Evolutionary conservation across 179 eudicot genomes (phyloP).

Genomic region (Spinacia oleracea): DNA sequence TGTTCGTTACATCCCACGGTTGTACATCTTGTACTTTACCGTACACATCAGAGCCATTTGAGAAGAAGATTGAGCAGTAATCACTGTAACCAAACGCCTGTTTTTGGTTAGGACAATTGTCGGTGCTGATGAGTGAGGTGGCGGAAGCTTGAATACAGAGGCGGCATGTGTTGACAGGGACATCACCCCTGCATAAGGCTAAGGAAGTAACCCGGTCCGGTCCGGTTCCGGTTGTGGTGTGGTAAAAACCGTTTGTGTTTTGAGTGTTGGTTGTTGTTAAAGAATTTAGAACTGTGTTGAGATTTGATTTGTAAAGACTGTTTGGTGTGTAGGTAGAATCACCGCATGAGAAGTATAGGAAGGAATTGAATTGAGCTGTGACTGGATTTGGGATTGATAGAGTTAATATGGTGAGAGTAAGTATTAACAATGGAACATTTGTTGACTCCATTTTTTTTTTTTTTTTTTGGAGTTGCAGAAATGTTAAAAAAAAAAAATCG

Average conservation of each 20-base stretch:
- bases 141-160: conserved; percentile 24
- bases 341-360: background rate
- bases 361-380: background rate
- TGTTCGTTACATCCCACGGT: background rate
- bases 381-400: background rate
- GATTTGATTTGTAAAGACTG: conserved; percentile 38
- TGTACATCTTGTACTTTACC: conserved; percentile 16
- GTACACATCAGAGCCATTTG: conserved; percentile 19
- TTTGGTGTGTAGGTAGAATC: conserved; percentile 26
- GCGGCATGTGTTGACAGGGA: conserved; percentile 21
- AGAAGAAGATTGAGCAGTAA: conserved; percentile 31
- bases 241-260: conserved; percentile 34
- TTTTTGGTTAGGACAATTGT: conserved; percentile 35
- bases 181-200: conserved; percentile 34
- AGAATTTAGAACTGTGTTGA: conserved; percentile 29
- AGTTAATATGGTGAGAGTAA: background rate
- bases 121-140: background rate
- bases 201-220: conserved; percentile 28
- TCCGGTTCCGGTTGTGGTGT: conserved; percentile 23
- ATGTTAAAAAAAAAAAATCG: background rate
- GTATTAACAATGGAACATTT: background rate
- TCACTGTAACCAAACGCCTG: conserved; percentile 34
- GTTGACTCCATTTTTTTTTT: background rate
- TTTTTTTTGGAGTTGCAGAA: background rate
- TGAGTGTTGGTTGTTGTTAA: conserved; percentile 25